Base-by-base conservation (phyloP, 2,329 filamentous ascomycete genomes). In the Graphiopsis chlorocephala region DNA sequence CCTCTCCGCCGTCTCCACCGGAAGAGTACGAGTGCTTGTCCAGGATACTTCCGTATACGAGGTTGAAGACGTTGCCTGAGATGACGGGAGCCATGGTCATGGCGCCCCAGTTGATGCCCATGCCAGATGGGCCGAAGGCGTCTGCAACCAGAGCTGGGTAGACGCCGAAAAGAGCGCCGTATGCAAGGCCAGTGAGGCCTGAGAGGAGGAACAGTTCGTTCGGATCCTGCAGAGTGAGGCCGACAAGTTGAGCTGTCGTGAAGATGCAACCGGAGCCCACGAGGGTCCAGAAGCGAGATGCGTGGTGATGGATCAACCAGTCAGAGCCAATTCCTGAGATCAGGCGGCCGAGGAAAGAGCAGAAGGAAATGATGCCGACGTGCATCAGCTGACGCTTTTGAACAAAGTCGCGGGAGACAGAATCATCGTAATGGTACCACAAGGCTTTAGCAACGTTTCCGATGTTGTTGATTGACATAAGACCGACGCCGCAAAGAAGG, bases 401-500 rank as follows among this genome's bases (percentile, higher is more conserved):
- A 60, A 99, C 89, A 70, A 93, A 93, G 58, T 88, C 86, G 50
- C 90, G 83, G 66, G 85, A 84, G 2, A 90, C 88, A 1, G 85
- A 87, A 68, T 88, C 84, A 72, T 97, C 92, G 74, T 90, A 96
- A 72, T 92, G 86, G 67, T 87, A 89, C 95, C 95, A 98, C 1
- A 99, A 83, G 2, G 93, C 92, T 74, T 92, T 91, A 65, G 83
- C 81, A 71, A 93, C 88, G 74, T 97, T 96, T 50, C 95, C 95
- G 73, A 98, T 97, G 72, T 99, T 99, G 80, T 99, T 99, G 79
- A 99, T 99, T 0, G 94, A 98, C 95, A 99, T 99, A 69, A 99
- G 81, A 12, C 95, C 95, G 71, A 97, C 90, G 61, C 95, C 95
- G 5, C 93, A 92, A 67, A 98, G 82, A n/a, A 97, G 85, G 45